A percentile compares a stretch with the other conserved stretches of the same genome.
Evolutionary conservation across 1,284 basidiomycete genomes (phyloP).

Genomic region (Cryptococcus deneoformans): DNA sequence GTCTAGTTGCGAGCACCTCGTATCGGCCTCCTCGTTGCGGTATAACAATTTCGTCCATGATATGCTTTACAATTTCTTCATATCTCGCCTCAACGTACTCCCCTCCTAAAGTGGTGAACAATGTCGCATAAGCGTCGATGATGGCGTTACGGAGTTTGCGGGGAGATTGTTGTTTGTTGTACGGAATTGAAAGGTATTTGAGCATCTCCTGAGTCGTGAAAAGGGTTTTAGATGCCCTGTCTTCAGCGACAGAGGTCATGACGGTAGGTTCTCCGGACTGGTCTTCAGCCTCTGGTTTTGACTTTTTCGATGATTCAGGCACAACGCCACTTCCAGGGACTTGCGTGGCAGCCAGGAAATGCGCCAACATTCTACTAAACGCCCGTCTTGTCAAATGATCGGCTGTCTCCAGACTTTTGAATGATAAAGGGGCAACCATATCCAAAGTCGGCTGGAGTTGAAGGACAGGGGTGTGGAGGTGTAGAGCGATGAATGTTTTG

Average conservation of each 20-base stretch:
- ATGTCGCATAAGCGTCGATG: conserved; percentile 81
- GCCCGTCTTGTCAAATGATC: conserved; percentile 82
- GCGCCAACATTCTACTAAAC: conserved; percentile 74
- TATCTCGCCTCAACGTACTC: conserved; percentile 83
- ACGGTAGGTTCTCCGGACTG: conserved; percentile 57
- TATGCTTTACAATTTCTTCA: conserved; percentile 69
- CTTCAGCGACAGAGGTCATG: conserved; percentile 53
- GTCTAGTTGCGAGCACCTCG: conserved; percentile 70
- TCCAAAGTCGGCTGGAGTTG: conserved; percentile 34
- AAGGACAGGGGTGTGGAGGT: conserved; percentile 30
- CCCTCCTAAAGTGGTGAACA: conserved; percentile 72
- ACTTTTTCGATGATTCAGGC: conserved; percentile 56
- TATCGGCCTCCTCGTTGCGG: conserved; percentile 58
- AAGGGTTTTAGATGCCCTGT: conserved; percentile 67
- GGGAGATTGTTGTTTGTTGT: conserved; percentile 68
- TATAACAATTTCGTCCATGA: conserved; percentile 72
- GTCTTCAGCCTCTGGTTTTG: conserved; percentile 62
- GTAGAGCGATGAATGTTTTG: conserved; percentile 51
- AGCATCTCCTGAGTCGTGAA: conserved; percentile 80
- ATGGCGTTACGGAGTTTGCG: conserved; percentile 77
- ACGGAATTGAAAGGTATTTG: conserved; percentile 67
- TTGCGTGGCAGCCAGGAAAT: conserved; percentile 82
- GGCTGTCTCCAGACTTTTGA: conserved; percentile 73
- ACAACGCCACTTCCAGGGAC: conserved; percentile 59
- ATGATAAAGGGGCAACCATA: conserved; percentile 57